phyloP scores from a whole-genome alignment of 345 rosid species.

The Eucalyptus decipiens region DNA sequence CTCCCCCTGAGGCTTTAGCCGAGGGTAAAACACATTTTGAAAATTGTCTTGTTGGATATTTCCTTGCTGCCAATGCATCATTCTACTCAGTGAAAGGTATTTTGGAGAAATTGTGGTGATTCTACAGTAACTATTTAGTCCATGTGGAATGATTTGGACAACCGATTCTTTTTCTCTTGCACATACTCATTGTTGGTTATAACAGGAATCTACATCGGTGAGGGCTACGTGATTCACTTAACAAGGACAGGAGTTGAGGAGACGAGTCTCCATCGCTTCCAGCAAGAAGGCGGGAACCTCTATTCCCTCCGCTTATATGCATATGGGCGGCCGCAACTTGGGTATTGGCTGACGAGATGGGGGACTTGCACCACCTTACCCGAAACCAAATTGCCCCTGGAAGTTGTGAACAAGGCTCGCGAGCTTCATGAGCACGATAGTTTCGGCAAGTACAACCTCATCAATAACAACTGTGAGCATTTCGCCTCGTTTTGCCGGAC shows the following conservation, averaged over 20 bases:
- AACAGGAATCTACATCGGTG: neutral
- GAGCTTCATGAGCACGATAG: neutral
- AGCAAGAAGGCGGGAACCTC: neutral
- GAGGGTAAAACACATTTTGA: neutral
- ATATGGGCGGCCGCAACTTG: neutral
- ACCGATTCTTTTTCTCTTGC: neutral
- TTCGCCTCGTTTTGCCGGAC: neutral
- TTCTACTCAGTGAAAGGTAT: neutral
- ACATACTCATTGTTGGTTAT: neutral
- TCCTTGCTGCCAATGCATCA: neutral
- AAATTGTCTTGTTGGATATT: neutral
- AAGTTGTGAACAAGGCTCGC: neutral
- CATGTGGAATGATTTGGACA: neutral
- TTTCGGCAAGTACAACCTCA: neutral
- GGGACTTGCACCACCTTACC: neutral
- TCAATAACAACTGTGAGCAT: neutral
- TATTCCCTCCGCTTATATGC: neutral
- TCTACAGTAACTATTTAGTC: neutral
- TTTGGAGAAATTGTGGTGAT: neutral
- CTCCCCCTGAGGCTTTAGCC: neutral
- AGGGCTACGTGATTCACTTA: neutral
- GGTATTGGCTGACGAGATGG: neutral
- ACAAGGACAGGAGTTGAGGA: neutral
- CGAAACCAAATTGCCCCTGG: neutral
- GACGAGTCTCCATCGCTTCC: neutral